Base-by-base conservation (phyloP, 1,284 basidiomycete genomes). In the Cryptococcus sp. region DNA sequence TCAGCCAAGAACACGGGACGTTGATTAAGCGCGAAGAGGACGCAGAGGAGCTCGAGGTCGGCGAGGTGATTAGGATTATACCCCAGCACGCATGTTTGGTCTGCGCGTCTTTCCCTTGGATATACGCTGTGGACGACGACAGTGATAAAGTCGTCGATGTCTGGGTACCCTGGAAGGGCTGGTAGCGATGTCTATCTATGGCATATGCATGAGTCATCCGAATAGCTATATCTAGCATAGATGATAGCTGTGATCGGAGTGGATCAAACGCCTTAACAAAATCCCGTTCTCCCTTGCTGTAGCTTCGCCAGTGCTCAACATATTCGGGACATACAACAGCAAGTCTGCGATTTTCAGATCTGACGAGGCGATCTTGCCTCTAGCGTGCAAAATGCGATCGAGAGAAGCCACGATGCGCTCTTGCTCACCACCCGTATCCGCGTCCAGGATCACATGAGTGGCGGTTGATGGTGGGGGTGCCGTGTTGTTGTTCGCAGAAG, bases 131-230 rank as follows among this genome's bases (percentile, higher is more conserved):
- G 1, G 89, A 93, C 78, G 81, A 53, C 76, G 80, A 51, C 80
- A 82, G 44, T 66, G 77, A 62, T 77, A 81, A 78, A 49, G 87
- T 93, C 11, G 85, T 87, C 19, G 91, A 93, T 76, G 81, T 93
- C 39, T 93, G 91, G 91, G 86, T 91, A 37, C 86, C 90, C 8
- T 92, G 90, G 89, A 93, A 92, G 78, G 89, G 89, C 0, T 93
- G 91, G 91, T 93, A 77, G 46, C 15, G 16, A 3, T 47, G 41
- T 52, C 41, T 23, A 17, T 44, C 19, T 34, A 10, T 34, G 13
- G 29, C 8, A 4, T 13, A 34, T 34, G 29, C 29, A 34, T 34
- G 29, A 34, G 8, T 29, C 10, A 34, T 13, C 13, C 29, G 26
- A 29, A 4, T 10, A 29, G 4, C 5, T 29, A n/a, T n/a, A n/a